phyloP scores from a whole-genome alignment of 139 green algal genomes.

The Pleodorina starrii region DNA sequence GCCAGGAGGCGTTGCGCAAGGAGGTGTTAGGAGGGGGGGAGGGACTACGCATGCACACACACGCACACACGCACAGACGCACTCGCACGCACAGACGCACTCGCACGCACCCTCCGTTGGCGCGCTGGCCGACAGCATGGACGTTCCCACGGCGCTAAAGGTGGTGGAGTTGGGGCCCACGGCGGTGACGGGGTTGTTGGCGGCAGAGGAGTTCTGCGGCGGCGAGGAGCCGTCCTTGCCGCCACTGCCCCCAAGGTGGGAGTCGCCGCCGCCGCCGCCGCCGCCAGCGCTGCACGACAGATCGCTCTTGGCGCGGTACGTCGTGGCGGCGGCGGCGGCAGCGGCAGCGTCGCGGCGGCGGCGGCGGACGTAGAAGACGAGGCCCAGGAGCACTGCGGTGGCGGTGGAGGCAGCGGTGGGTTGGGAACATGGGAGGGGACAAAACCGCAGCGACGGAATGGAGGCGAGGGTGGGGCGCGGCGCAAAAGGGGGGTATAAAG shows the following conservation, averaged over 20 bases:
- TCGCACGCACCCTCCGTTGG: conserved; percentile 13
- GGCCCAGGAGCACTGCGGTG: not conserved
- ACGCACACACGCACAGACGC: not conserved
- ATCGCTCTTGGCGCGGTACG: not conserved
- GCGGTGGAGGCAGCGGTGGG: too few relatives aligned
- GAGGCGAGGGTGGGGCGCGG: too few relatives aligned
- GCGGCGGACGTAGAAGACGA: not conserved
- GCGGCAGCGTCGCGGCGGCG: not conserved
- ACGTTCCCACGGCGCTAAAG: not conserved
- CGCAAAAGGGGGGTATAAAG: too few relatives aligned
- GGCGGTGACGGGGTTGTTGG: not conserved
- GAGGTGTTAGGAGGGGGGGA: too few relatives aligned
- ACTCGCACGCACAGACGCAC: not conserved
- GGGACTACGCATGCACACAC: not conserved
- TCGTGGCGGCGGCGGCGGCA: not conserved
- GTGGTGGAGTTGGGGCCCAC: conserved; percentile 1
- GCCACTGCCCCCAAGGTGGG: not conserved
- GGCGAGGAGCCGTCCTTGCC: not conserved
- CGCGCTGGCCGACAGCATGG: not conserved
- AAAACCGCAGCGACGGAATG: too few relatives aligned
- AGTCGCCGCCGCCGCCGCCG: not conserved
- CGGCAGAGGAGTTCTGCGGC: not conserved
- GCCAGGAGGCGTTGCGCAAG: too few relatives aligned
- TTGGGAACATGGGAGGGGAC: too few relatives aligned
- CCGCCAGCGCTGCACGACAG: not conserved